Conservation (phyloP, 2,329 filamentous ascomycete genomes). For the Botrytis sinoallii region DNA sequence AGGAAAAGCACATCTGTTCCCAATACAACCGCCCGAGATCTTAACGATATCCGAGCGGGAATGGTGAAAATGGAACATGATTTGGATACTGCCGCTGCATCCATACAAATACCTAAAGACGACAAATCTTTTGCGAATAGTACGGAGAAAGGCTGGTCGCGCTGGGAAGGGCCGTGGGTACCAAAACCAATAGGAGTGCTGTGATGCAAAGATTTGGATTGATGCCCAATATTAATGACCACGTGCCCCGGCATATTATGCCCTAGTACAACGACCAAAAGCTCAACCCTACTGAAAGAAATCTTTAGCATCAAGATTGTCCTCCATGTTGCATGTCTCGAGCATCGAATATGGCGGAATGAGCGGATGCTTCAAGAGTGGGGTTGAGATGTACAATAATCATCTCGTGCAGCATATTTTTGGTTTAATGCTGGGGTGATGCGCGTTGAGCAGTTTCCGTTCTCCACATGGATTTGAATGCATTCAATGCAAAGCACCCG, state of each 20-base stretch:
- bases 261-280: neutral
- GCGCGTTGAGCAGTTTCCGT: neutral
- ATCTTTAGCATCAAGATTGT: neutral
- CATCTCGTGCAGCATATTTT: constrained; percentile 1
- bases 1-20: neutral
- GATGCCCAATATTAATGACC: neutral
- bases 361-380: neutral
- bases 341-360: neutral
- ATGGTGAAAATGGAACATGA: constrained; percentile 27
- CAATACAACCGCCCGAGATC: neutral
- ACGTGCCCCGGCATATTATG: neutral
- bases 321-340: neutral
- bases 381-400: neutral
- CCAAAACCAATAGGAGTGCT: constrained; percentile 28
- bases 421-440: neutral
- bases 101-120: neutral
- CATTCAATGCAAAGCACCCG: neutral
- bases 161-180: constrained; percentile 26
- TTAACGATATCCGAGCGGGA: constrained; percentile 28
- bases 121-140: neutral
- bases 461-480: neutral
- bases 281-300: neutral
- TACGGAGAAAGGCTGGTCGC: constrained; percentile 15
- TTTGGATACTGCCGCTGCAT: constrained; percentile 12
- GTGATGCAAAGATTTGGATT: neutral